Evolutionary conservation across 73 alveolate species (phyloP).

Genomic region (Paramecium sonneborni): DNA sequence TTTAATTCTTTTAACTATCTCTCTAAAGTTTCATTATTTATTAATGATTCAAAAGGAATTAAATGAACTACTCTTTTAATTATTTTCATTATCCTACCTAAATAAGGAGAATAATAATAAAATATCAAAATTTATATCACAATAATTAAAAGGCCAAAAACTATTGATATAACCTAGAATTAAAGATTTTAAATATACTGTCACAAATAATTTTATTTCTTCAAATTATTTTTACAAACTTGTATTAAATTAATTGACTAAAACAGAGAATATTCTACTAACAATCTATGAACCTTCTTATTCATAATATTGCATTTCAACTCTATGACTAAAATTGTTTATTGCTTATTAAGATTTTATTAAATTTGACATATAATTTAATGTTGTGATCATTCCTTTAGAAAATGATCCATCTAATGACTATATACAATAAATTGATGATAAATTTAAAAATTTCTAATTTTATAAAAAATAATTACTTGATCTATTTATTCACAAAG

Average conservation of each 20-base stretch:
- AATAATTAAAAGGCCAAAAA: neutral
- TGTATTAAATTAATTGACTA: neutral
- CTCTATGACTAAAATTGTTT: neutral
- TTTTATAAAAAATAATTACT: neutral
- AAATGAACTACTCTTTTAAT: neutral
- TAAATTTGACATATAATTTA: neutral
- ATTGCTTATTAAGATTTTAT: neutral
- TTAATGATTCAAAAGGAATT: neutral
- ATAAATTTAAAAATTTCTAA: neutral
- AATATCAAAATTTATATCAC: neutral
- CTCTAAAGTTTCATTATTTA: neutral
- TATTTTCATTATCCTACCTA: neutral
- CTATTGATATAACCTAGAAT: neutral
- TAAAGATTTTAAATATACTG: neutral
- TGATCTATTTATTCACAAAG: neutral
- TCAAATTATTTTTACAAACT: neutral
- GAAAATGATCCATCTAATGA: neutral
- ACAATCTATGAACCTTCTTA: neutral
- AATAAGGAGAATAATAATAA: neutral
- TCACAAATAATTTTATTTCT: neutral
- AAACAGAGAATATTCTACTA: neutral
- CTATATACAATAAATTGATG: neutral
- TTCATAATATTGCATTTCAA: conserved; percentile 10
- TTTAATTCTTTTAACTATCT: neutral
- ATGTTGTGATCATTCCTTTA: neutral